Base-by-base conservation (phyloP, 495 filamentous ascomycete genomes). In the Penicillium coprophilum region DNA sequence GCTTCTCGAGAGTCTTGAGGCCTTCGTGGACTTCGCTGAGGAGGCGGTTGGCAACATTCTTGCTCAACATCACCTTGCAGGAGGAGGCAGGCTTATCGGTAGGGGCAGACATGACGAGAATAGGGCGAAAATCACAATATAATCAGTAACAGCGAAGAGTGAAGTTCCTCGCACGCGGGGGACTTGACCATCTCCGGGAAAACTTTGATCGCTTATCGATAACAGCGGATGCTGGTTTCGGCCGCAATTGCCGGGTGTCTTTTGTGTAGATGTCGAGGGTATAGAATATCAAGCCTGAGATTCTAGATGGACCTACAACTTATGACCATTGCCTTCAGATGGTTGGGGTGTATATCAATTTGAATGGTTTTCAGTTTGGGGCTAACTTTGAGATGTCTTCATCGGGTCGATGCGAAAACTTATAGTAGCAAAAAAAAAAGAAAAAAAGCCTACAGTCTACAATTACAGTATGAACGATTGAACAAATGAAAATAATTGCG, bases 51-150 rank as follows among this genome's bases (percentile, higher is more conserved):
- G 92, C 91, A 61, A 98, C 87, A 45, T 85, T 84, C 56, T 87
- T 87, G 44, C 93, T 88, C 57, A 92, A 81, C 63, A 98, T 82
- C 56, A 96, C 91, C 79, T 96, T 96, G 81, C 94, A 97, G 58
- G 86, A 83, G 67, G 89, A 76, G 43, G 70, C 65, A 15, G 66
- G 55, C 27, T 66, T 46, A 24, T 63, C 59, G 53, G 65, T 55
- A 63, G 67, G 51, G 27, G 74, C 66, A 56, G 74, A 71, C 74
- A 77, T 77, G 30, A 51, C 40, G 55, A 61, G 15, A 38, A 46
- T 23, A 28, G 3, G 23, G 50, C 38, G 55, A 61, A 15, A 46
- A 46, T 27, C 19, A 4, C 21, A 40, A 27, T 30, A 32, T 55
- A 39, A 46, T 30, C 56, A 56, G 49, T 43, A 47, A 52, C 39